phyloP scores from a whole-genome alignment of 345 rosid genomes.

The Euclidium syriacum region DNA sequence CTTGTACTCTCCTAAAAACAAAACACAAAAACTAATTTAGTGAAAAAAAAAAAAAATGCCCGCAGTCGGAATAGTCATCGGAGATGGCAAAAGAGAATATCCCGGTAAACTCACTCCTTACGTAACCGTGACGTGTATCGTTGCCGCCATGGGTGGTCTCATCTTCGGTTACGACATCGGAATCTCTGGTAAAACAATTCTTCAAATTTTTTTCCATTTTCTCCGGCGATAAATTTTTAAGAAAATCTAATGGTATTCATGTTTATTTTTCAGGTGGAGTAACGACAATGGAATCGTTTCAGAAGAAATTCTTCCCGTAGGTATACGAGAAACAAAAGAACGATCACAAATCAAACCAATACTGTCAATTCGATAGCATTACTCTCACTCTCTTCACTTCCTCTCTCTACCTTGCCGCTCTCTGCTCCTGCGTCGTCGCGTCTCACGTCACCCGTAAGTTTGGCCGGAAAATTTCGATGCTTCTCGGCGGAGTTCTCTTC shows the following conservation, averaged over 20 bases:
- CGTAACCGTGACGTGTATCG: conserved; percentile 66
- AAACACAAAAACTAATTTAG: neutral
- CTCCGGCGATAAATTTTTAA: neutral
- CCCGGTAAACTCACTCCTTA: conserved; percentile 70
- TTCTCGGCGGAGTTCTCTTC: conserved; percentile 73
- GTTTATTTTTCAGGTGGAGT: conserved; percentile 59
- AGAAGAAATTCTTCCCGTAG: conserved; percentile 56
- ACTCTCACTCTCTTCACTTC: conserved; percentile 80
- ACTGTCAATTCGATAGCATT: conserved; percentile 63
- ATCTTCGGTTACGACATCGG: conserved; percentile 95
- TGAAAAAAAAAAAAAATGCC: conserved; percentile 34
- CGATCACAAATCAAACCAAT: conserved; percentile 38
- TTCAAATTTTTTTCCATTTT: neutral
- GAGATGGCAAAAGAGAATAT: conserved; percentile 41
- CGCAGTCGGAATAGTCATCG: conserved; percentile 38
- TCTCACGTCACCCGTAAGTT: conserved; percentile 58
- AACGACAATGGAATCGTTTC: conserved; percentile 63
- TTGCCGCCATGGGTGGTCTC: conserved; percentile 94
- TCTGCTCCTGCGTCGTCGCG: conserved; percentile 62
- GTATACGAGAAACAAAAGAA: conserved; percentile 46
- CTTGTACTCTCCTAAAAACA: neutral
- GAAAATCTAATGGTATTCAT: neutral
- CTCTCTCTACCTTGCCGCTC: conserved; percentile 79
- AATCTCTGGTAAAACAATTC: conserved; percentile 52
- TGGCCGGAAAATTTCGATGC: conserved; percentile 80